Evolutionary conservation across 139 green algal species (phyloP), one percentile per base, ranked within the genome.

Genomic region (Chlamydomonas eustigma): DNA sequence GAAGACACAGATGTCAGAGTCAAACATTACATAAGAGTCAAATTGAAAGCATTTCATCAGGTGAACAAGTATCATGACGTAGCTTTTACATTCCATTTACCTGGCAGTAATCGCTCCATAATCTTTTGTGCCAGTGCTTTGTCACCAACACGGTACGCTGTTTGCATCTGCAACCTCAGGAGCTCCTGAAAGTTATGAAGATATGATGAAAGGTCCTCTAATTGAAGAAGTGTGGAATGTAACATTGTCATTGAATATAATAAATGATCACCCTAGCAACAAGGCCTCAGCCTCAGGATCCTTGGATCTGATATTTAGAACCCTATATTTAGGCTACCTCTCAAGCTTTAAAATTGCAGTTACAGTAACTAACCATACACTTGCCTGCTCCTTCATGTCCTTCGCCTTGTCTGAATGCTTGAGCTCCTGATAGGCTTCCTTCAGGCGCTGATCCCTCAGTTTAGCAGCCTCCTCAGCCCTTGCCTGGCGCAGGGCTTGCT

Each of bases 91-190:
- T 18, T 68, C 12, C n/a, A 68, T 28, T 25, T 28, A 68, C 52
- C 52, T 68, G 90, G 85, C 72, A 82, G 71, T 24, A 94, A 83
- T 28, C 83, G 76, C 39, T 84, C 51, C 38, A 79, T 67, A 4
- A 94, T 63, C 51, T 83, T 84, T 30, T 87, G 44, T 33, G 89
- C 88, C 8, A 77, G 83, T 22, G 78, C 78, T 35, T 66, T 77
- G 78, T 96, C 89, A 24, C 92, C 92, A 3, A 86, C 93, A 74
- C 91, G 88, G 87, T 97, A 97, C 0, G 91, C 91, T 52, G 82
- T 76, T n/a, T 81, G 74, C 89, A 96, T 94, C 80, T 96, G 81
- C 73, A 87, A 80, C 37, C 92, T 85, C 75, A 95, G 81, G 82
- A 97, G 51, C 75, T 90, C 85, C 81, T 90, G 33, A 58, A 58